phyloP scores from a whole-genome alignment of 495 filamentous ascomycete species.

The Pseudevernia furfuracea region DNA sequence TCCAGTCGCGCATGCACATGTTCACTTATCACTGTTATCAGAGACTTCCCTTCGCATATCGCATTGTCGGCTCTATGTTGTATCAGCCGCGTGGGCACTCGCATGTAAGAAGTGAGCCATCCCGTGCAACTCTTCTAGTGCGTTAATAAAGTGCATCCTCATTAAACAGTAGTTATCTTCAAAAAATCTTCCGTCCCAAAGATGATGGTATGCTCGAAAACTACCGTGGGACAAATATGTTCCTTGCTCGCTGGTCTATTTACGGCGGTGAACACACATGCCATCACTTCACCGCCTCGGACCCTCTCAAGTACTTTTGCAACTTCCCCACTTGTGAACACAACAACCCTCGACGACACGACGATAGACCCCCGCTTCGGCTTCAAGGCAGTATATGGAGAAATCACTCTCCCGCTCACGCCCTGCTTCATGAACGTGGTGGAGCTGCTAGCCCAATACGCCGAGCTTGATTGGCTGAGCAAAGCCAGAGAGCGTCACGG shows the following conservation, averaged over 20 bases:
- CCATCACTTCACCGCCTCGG: not conserved
- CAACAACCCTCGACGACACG: not conserved
- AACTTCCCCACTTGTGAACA: not conserved
- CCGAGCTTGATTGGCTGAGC: constrained; percentile 6
- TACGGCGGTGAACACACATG: not conserved
- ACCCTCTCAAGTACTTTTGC: not conserved
- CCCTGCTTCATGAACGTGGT: constrained; percentile 7
- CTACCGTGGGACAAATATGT: not conserved
- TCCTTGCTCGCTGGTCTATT: not conserved
- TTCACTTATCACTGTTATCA: not conserved
- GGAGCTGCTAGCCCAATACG: constrained; percentile 8
- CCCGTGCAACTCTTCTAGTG: not conserved
- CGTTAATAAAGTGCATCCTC: not conserved
- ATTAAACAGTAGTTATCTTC: not conserved
- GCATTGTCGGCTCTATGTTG: not conserved
- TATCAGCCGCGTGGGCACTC: not conserved
- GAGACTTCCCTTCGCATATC: not conserved
- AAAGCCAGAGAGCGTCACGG: not conserved
- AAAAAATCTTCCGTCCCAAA: not conserved
- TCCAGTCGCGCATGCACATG: not conserved
- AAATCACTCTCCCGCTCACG: constrained; percentile 1
- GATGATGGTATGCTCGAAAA: constrained; percentile 1
- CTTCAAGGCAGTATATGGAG: not conserved
- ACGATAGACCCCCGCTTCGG: not conserved
- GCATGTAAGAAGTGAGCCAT: not conserved